These are phyloP conservation scores for Acacia crassicarpa DNA, from an alignment of 306 rosid species.

Conservation along the genomic window DNA sequence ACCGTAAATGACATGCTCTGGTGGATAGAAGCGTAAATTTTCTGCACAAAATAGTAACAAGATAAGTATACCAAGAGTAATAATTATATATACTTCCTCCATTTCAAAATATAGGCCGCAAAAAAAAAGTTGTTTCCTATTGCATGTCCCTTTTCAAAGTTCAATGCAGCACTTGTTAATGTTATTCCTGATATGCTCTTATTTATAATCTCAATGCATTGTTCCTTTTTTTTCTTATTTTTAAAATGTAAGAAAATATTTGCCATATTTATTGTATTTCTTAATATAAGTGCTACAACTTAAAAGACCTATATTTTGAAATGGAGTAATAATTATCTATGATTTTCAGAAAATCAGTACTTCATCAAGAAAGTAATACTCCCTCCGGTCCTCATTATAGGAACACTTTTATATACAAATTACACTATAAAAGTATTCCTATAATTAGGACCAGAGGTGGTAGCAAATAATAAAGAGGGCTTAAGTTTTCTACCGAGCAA, in stretches of 20 bases:
- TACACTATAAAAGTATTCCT: too few species aligned
- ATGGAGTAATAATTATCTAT: not conserved
- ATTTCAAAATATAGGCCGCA: not conserved
- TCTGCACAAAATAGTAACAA: constrained; percentile 53
- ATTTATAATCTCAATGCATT: too few species aligned
- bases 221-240: not conserved
- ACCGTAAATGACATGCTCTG: constrained; percentile 90
- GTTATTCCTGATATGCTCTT: not conserved
- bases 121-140: not conserved
- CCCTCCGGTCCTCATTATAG: too few species aligned
- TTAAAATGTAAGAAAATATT: too few species aligned
- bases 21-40: constrained; percentile 64
- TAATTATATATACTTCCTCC: constrained; percentile 2
- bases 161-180: not conserved
- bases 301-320: too few species aligned
- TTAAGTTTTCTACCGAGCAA: too few species aligned
- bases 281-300: too few species aligned
- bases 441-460: too few species aligned
- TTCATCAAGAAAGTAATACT: constrained; percentile 16
- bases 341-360: constrained; percentile 2
- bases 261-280: too few species aligned
- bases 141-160: not conserved
- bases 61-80: constrained; percentile 12
- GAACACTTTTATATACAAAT: too few species aligned
- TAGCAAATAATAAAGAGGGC: constrained; percentile 1